Conservation (phyloP, 2,329 filamentous ascomycete genomes). For the Canariomyces notabilis region DNA sequence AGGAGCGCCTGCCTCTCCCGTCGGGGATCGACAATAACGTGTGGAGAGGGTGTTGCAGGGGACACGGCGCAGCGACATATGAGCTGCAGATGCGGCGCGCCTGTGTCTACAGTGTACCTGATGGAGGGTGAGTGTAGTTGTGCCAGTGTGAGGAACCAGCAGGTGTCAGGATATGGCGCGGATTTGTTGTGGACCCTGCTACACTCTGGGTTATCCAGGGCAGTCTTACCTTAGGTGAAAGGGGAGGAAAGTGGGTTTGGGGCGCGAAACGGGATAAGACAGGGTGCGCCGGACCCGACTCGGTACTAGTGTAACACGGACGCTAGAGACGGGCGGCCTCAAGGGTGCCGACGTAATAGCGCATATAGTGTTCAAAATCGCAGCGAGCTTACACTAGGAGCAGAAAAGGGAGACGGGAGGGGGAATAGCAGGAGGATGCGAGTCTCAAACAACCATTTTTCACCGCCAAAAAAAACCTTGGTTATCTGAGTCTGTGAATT, state of each 20-base stretch:
- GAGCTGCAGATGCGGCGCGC: slow-evolving; percentile 6
- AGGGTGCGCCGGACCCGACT: slow-evolving; percentile 5
- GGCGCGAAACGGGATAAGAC: slow-evolving; percentile 1
- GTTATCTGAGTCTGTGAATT: too few relatives aligned
- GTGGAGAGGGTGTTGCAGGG: too few relatives aligned
- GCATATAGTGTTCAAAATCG: slow-evolving; percentile 4
- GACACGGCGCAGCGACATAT: background rate
- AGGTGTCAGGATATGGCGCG: slow-evolving; percentile 9
- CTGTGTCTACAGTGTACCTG: background rate
- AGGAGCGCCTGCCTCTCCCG: slow-evolving; percentile 11
- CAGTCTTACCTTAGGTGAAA: background rate
- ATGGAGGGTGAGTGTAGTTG: too few relatives aligned
- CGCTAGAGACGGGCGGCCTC: slow-evolving; percentile 5
- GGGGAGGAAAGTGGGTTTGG: background rate
- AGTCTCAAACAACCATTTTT: too few relatives aligned
- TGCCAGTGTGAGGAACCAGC: slow-evolving; percentile 8
- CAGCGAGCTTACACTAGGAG: too few relatives aligned
- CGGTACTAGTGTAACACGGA: slow-evolving; percentile 13
- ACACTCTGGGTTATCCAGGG: background rate
- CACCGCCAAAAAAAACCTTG: too few relatives aligned
- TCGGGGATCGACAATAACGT: too few relatives aligned
- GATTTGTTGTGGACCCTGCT: slow-evolving; percentile 11
- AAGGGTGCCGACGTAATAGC: background rate
- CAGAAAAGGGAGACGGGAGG: too few relatives aligned
- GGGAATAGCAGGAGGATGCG: too few relatives aligned